Base-by-base conservation (phyloP, 176 grass and related monocot genomes). In the Puya raimondii region DNA sequence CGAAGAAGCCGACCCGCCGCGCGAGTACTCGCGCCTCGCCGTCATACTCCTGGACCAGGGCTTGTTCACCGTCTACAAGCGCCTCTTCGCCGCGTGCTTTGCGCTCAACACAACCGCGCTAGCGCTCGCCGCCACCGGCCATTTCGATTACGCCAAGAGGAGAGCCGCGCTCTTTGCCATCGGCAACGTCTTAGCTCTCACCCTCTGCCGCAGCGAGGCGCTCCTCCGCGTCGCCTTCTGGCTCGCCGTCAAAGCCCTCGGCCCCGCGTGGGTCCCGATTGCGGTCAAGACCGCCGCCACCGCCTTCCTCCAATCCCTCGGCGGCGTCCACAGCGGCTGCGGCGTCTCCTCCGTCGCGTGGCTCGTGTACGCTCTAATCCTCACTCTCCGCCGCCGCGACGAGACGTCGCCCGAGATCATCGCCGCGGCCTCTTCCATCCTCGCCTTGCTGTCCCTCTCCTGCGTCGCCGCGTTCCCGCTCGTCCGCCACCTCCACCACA, bases 51-150 rank as follows among this genome's bases (percentile, higher is more conserved):
- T 88, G 1, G 88, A 88, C 74, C 81, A 92, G 71, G 85, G 85
- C 14, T 10, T 92, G 69, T 92, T 92, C 79, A 92, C 89, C 16
- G 85, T 92, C 50, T 92, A 92, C 85, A 92, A 92, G 76, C 73
- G 79, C 13, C 85, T 91, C 54, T 88, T 88, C 76, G 10, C 53
- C 10, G 66, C 80, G 14, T 91, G 75, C 51, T 47, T 83, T 33
- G 54, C 12, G 10, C 29, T 88, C 4, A 91, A 91, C 69, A 33
- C 75, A 0, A 47, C 50, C 42, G 82, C 12, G 12, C 27, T 91
- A 11, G 53, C 51, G 21, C 70, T 82, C n/a, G 85, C 89, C 4
- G 53, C 72, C 1, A 63, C 79, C 13, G 72, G 82, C 1, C 76
- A 26, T 68, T 91, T 91, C 67, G 71, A 53, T 0, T 88, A 83